Conservation (phyloP, 2,329 filamentous ascomycete genomes). For the Metarhizium humberi region DNA sequence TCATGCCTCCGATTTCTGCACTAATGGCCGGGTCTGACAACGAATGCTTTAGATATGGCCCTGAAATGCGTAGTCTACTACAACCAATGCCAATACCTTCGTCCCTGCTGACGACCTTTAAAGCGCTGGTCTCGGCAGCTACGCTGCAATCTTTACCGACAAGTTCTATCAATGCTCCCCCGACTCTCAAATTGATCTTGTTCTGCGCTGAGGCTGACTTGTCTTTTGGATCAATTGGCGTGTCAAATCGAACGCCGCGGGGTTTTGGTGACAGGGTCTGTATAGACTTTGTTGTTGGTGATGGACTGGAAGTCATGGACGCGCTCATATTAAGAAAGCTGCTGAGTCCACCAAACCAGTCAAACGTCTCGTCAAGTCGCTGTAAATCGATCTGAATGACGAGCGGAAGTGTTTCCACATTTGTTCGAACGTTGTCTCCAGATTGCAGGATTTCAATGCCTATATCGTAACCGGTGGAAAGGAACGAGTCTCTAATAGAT, state of each 20-base stretch:
- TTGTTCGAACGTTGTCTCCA: conserved; percentile 38
- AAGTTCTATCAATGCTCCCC: conserved; percentile 68
- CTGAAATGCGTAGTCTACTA: conserved; percentile 64
- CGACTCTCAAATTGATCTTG: conserved; percentile 70
- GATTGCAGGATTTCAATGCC: conserved; percentile 42
- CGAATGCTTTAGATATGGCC: conserved; percentile 52
- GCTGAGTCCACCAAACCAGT: conserved; percentile 84
- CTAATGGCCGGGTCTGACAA: conserved; percentile 50
- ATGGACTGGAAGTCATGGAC: conserved; percentile 69
- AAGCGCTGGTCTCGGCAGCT: conserved; percentile 64
- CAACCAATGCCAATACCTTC: conserved; percentile 65
- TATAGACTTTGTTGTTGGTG: conserved; percentile 30
- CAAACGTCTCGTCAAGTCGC: conserved; percentile 75
- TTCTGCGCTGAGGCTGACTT: conserved; percentile 37
- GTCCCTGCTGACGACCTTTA: conserved; percentile 71
- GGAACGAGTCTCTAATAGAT: conserved; percentile 50
- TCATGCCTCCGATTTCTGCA: conserved; percentile 54
- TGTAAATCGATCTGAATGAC: conserved; percentile 69
- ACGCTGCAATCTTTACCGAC: conserved; percentile 69
- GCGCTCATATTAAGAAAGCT: conserved; percentile 82
- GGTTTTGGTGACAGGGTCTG: conserved; percentile 34
- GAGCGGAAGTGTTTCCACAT: conserved; percentile 68
- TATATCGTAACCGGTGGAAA: conserved; percentile 48
- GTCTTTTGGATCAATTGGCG: conserved; percentile 40
- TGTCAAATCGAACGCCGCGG: conserved; percentile 49